Conservation (phyloP, 208 protist genomes). For the Leishmania major region DNA sequence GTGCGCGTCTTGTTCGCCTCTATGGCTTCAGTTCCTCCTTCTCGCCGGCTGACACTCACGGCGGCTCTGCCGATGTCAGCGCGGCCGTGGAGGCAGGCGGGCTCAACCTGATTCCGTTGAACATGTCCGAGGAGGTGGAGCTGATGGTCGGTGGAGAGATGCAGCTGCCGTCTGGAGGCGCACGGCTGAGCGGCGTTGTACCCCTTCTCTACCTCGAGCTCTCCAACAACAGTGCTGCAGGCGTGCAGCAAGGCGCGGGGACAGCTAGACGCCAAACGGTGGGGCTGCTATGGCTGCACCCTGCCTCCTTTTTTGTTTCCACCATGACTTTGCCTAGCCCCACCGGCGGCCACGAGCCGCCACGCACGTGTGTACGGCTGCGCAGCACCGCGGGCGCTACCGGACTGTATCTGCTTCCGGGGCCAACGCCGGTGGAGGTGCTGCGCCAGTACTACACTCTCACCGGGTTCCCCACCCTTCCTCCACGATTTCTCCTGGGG, state of each 20-base stretch:
- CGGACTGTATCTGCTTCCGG: slow-evolving; percentile 94
- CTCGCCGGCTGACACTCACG: background rate
- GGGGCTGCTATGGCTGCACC: slow-evolving; percentile 51
- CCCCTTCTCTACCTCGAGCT: slow-evolving; percentile 33
- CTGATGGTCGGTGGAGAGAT: slow-evolving; percentile 23
- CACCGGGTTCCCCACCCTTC: slow-evolving; percentile 93
- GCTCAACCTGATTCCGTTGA: slow-evolving; percentile 11
- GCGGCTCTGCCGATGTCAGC: background rate
- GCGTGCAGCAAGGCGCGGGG: background rate
- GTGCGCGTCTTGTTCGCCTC: slow-evolving; percentile 16
- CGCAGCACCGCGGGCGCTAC: slow-evolving; percentile 88
- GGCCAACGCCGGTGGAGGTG: slow-evolving; percentile 82
- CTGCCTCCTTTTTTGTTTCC: slow-evolving; percentile 29
- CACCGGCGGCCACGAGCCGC: background rate
- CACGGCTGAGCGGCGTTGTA: slow-evolving; percentile 14
- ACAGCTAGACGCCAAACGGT: slow-evolving; percentile 20
- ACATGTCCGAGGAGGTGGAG: slow-evolving; percentile 19
- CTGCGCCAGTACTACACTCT: slow-evolving; percentile 93
- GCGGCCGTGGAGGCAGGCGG: background rate
- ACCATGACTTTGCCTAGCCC: slow-evolving; percentile 4
- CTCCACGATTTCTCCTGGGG: slow-evolving; percentile 93
- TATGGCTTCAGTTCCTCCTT: slow-evolving; percentile 17
- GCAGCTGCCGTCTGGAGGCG: background rate
- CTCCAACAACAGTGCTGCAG: background rate
- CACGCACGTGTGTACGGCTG: slow-evolving; percentile 19